Percentiles rank a stretch among this genome's conserved stretches.
Evolutionary conservation across 2,329 filamentous ascomycete species (phyloP).

Genomic region (Helotiales sp.): DNA sequence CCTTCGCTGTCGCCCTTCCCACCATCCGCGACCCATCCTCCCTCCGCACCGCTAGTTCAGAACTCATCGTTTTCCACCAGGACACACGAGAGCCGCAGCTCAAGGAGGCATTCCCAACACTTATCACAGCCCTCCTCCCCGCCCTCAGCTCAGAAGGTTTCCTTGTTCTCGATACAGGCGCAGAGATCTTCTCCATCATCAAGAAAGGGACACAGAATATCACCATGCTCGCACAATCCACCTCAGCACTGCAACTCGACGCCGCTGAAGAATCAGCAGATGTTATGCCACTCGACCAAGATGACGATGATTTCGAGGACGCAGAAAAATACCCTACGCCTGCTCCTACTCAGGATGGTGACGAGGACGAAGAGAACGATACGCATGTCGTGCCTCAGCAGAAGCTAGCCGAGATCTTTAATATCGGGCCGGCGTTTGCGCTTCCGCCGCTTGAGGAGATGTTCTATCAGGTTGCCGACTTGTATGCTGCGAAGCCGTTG

Average conservation of each 20-base stretch:
- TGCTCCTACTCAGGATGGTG: constrained; percentile 46
- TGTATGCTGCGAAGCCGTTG: constrained; percentile 64
- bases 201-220: constrained; percentile 62
- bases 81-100: constrained; percentile 63
- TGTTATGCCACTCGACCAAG: constrained; percentile 33
- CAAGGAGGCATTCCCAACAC: constrained; percentile 58
- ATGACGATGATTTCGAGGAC: constrained; percentile 44
- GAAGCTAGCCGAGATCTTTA: constrained; percentile 71
- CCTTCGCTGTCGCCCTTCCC: constrained; percentile 66
- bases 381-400: constrained; percentile 69
- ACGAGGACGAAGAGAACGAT: constrained; percentile 57
- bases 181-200: constrained; percentile 69
- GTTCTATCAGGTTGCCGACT: constrained; percentile 72
- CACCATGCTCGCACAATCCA: constrained; percentile 58
- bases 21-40: constrained; percentile 26
- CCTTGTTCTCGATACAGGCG: constrained; percentile 74
- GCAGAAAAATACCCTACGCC: constrained; percentile 36
- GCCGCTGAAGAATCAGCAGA: constrained; percentile 38
- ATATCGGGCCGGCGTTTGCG: constrained; percentile 70
- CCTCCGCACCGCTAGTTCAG: constrained; percentile 52
- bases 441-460: constrained; percentile 75
- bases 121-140: constrained; percentile 71
- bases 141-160: constrained; percentile 71
- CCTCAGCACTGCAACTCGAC: constrained; percentile 51
- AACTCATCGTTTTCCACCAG: constrained; percentile 69